Percentiles rank a stretch among this genome's conserved stretches.
Conservation (phyloP, 208 protist genomes). For the Crithidia expoeki region DNA sequence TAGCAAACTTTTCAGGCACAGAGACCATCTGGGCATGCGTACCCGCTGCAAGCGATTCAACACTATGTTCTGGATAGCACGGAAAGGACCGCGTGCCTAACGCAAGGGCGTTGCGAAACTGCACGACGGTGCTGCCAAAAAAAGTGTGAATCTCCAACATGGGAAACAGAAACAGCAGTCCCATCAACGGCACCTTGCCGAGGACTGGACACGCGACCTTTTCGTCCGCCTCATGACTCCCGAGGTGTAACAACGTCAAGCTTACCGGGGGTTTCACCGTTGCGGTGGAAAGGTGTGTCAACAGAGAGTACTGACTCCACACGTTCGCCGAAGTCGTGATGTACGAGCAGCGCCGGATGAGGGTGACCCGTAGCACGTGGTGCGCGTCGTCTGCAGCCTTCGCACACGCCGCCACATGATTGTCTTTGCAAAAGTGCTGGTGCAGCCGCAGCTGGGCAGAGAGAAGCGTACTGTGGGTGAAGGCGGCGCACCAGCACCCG, state of each 20-base stretch:
- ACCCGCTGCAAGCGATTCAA: neutral
- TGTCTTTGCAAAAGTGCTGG: neutral
- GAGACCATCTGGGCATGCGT: neutral
- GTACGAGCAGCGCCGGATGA: constrained; percentile 15
- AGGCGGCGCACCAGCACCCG: constrained; percentile 26
- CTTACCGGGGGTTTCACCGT: neutral
- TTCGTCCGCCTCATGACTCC: neutral
- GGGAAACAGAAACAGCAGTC: constrained; percentile 22
- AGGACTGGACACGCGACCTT: neutral
- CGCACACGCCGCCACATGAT: neutral
- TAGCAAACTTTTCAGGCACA: constrained; percentile 5
- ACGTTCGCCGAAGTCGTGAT: constrained; percentile 1
- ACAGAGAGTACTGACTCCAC: constrained; percentile 25
- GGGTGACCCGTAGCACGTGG: constrained; percentile 15
- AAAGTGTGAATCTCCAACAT: constrained; percentile 8
- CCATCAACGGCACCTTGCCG: constrained; percentile 5
- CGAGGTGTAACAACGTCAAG: constrained; percentile 25
- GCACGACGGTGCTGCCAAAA: neutral
- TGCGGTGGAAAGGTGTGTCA: constrained; percentile 19
- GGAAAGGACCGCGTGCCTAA: neutral
- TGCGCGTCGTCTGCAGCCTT: constrained; percentile 3
- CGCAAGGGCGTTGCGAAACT: neutral
- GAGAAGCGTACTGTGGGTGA: constrained; percentile 20
- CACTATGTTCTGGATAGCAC: neutral
- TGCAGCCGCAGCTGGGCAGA: constrained; percentile 8